Evolutionary conservation across 495 filamentous ascomycete species (phyloP), one percentile per base, ranked within the genome.

Genomic region (Tuber calosporum): DNA sequence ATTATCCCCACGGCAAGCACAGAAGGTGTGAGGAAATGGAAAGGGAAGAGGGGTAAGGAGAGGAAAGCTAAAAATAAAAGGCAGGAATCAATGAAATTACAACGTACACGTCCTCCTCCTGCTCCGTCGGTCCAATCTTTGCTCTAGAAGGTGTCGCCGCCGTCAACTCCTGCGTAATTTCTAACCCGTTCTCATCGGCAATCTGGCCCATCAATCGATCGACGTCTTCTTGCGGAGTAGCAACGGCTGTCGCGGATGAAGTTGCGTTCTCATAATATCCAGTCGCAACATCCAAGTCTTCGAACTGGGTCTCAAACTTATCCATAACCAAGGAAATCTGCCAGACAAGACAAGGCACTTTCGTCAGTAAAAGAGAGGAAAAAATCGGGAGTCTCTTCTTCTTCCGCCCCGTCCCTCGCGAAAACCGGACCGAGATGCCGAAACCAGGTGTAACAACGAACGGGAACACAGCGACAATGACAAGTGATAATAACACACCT

Each of bases 201-300:
- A 92, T 88, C 85, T 93, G 90, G 72, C 85, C 87, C 81, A 94
- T 90, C 77, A 94, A 82, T 74, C 91, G 87, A 82, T 94, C 92
- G 17, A 94, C 92, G 78, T 92, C 91, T 70, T 93, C 92, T 79
- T 94, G 92, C 73, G 91, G 91, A 58, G 91, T 92, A 71, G 88
- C 90, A 38, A 90, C 87, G 19, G 90, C 90, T 0, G 92, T 93
- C 67, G 89, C 89, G 66, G 87, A 87, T 13, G 88, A 87, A 67
- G 92, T 93, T 62, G 91, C 91, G 80, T 92, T 93, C 83, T 93
- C 90, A 84, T 93, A 93, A 83, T 93, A 93, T 37, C 89, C 89
- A 69, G 90, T 93, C 79, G 87, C 88, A 77, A 94, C 91, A 82
- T 93, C 92, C 73, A 94, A 88, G 77, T 94, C 91, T 79, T 94